Evolutionary conservation across 2,329 filamentous ascomycete genomes (phyloP), one percentile per base, ranked within the genome.

Genomic region (Hypoxylon sp.): DNA sequence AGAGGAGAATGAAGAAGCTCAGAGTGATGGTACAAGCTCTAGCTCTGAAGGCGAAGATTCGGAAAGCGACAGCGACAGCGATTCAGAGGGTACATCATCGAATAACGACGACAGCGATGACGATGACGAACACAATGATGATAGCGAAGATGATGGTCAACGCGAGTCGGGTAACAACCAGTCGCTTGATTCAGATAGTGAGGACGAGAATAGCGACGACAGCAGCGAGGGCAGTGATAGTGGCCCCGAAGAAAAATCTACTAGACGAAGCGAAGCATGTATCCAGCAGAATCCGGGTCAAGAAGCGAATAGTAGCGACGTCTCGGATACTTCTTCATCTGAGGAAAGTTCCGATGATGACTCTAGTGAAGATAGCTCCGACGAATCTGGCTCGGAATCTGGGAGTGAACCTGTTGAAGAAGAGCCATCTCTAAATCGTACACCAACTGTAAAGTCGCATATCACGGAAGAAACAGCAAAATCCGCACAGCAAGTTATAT

Each of bases 21-120:
- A 63, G 5, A 66, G 60, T 15, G 63, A 59, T 38, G 60, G 55
- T 16, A 57, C 56, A 16, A 65, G 60, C 42, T 67, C 63, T 6
- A 61, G 56, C 34, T 67, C 63, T 15, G 62, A 62, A 12, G 47
- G 40, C 9, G 64, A 55, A 23, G 44, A 41, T 38, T 57, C 56
- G 13, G 58, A 58, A 29, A 8, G n/a, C 6, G 49, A 46, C 12
- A 37, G 34, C 9, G 45, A 48, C 15, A 43, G 36, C 9, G 46
- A 57, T 29, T 49, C 53, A 3, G 36, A 51, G 11, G 15, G 3
- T 4, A 37, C 35, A 31, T 59, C 55, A 5, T 43, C 59, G 17
- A 34, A 27, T 5, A 54, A 55, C 13, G 54, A 54, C 11, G 50
- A 55, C 4, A 38, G 48, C 19, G 50, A 56, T 11, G 37, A 49